These are phyloP conservation scores for Alisma plantagoaquatica DNA, from an alignment of 106 monocot species.

Conservation along the genomic window DNA sequence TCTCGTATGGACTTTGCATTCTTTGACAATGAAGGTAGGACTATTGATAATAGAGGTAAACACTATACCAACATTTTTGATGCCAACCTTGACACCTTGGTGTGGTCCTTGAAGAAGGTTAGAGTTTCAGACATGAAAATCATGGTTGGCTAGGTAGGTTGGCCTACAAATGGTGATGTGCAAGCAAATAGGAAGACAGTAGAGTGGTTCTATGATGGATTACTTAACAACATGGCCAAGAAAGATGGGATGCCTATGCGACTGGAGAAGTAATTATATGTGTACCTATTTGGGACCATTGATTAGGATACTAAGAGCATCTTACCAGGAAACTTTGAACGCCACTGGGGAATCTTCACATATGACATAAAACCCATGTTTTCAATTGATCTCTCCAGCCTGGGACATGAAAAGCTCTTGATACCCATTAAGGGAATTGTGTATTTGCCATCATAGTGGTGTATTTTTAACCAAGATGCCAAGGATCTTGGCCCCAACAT, in stretches of 20 bases:
- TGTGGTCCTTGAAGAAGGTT: constrained; percentile 1
- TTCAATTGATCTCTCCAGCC: constrained; percentile 11
- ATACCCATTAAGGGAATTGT: constrained; percentile 3
- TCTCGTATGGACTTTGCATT: constrained; percentile 16
- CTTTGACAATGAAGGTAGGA: constrained; percentile 4
- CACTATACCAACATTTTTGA: constrained; percentile 18
- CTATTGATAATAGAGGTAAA: constrained; percentile 4
- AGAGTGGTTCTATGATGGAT: constrained; percentile 7
- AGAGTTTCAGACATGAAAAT: constrained; percentile 4
- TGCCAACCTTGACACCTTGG: constrained; percentile 16
- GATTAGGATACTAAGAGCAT: constrained; percentile 18
- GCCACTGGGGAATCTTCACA: constrained; percentile 20
- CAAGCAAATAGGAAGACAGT: neutral
- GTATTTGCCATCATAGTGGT: constrained; percentile 9
- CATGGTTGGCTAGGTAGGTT: constrained; percentile 18
- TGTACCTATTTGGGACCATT: constrained; percentile 13
- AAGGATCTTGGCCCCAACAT: constrained; percentile 2
- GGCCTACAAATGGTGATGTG: constrained; percentile 17
- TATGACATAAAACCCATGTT: constrained; percentile 18
- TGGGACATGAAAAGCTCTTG: neutral
- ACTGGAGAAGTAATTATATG: neutral
- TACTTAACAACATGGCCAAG: neutral
- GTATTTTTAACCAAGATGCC: constrained; percentile 12
- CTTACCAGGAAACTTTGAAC: constrained; percentile 10
- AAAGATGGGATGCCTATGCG: constrained; percentile 8